These are phyloP conservation scores for Bipolaris gigantea DNA, from an alignment of 2,329 filamentous ascomycete species.

Conservation along the genomic window DNA sequence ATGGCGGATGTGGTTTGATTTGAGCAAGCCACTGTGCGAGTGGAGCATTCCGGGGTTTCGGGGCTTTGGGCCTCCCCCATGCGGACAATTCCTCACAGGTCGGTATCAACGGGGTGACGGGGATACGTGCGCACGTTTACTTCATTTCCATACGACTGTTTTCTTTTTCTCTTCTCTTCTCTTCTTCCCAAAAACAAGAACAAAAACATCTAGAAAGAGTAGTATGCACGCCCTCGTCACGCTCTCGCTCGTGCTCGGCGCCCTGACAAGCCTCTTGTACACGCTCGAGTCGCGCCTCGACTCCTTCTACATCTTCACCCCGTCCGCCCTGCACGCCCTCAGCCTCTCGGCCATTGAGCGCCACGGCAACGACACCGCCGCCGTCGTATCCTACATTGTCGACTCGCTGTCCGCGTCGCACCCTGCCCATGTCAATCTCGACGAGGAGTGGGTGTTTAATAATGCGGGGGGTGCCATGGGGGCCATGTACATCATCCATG, in stretches of 20 bases:
- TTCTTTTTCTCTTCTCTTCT: no score
- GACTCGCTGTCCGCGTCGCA: slow-evolving; percentile 58
- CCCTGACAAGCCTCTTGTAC: slow-evolving; percentile 31
- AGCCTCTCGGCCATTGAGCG: slow-evolving; percentile 65
- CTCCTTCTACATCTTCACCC: slow-evolving; percentile 73
- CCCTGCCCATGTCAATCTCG: slow-evolving; percentile 60
- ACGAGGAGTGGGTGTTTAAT: slow-evolving; percentile 89
- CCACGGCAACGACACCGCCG: slow-evolving; percentile 74
- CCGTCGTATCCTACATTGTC: slow-evolving; percentile 71
- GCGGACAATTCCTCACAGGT: background rate
- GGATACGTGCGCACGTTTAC: slow-evolving; percentile 10
- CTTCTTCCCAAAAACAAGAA: no score
- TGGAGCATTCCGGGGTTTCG: slow-evolving; percentile 7
- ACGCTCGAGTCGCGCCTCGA: slow-evolving; percentile 32
- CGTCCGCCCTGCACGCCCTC: slow-evolving; percentile 68
- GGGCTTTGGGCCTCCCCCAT: background rate
- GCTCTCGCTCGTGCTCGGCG: slow-evolving; percentile 28
- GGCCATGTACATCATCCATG: slow-evolving; percentile 86
- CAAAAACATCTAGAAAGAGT: no score
- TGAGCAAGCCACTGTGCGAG: background rate
- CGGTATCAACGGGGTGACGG: background rate
- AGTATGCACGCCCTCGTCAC: slow-evolving; percentile 24
- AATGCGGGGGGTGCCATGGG: slow-evolving; percentile 92
- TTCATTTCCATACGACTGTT: no score
- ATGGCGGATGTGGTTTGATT: background rate